Percentiles rank a stretch among this genome's conserved stretches.
Conservation (phyloP, 2,329 filamentous ascomycete genomes). For the Septoria linicola region DNA sequence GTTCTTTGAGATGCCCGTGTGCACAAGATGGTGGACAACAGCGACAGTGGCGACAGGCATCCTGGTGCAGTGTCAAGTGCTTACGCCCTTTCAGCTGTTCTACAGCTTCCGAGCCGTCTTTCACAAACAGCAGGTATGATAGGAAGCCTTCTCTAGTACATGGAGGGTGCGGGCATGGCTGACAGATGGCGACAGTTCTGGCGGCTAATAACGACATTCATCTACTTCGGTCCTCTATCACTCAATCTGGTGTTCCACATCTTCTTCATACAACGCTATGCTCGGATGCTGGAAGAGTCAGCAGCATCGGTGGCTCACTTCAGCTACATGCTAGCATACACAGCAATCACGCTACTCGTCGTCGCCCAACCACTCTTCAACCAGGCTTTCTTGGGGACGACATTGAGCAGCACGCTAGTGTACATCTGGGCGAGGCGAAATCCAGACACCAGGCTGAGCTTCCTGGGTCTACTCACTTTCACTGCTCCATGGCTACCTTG, state of each 20-base stretch:
- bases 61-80: conserved; percentile 86
- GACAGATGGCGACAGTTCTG: conserved; percentile 67
- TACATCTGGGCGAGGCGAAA: conserved; percentile 98
- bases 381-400: conserved; percentile 91
- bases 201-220: conserved; percentile 92
- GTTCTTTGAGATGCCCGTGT: conserved; percentile 98
- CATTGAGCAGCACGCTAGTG: conserved; percentile 86
- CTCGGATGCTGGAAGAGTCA: conserved; percentile 89
- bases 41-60: conserved; percentile 84
- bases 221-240: conserved; percentile 93
- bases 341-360: conserved; percentile 72
- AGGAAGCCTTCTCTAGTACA: background rate
- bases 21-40: conserved; percentile 95
- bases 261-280: conserved; percentile 97
- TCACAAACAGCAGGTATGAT: conserved; percentile 78
- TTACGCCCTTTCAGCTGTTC: conserved; percentile 93
- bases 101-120: conserved; percentile 94
- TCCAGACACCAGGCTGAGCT: conserved; percentile 81
- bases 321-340: conserved; percentile 88
- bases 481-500: conserved; percentile 92
- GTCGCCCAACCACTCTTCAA: conserved; percentile 78
- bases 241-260: conserved; percentile 96
- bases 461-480: conserved; percentile 81
- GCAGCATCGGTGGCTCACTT: conserved; percentile 93
- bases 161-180: background rate